Conservation (phyloP, 2,329 filamentous ascomycete species). For the Emergomyces orientalis region DNA sequence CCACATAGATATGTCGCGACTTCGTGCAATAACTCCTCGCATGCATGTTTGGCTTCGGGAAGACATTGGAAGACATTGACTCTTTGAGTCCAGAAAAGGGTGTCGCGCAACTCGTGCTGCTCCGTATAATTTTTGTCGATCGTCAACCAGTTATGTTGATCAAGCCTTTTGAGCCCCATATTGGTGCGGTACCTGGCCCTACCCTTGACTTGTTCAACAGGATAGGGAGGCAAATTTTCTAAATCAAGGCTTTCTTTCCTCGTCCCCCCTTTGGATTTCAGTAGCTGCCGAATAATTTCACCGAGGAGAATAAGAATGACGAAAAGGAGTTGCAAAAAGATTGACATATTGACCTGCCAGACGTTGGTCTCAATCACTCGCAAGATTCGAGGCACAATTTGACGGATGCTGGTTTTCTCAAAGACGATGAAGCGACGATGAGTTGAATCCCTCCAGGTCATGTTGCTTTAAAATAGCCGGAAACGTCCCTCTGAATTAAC, state of each 20-base stretch:
- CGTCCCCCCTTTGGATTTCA: conserved; percentile 13
- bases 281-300: conserved; percentile 16
- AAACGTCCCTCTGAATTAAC: background rate
- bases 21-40: conserved; percentile 40
- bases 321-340: background rate
- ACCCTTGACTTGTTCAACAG: conserved; percentile 31
- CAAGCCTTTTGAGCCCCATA: conserved; percentile 42
- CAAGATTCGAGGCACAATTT: background rate
- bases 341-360: background rate
- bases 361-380: background rate
- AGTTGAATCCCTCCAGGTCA: background rate
- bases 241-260: conserved; percentile 18
- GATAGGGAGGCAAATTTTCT: conserved; percentile 30
- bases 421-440: background rate
- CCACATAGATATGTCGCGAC: conserved; percentile 39
- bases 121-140: conserved; percentile 40
- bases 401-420: background rate
- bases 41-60: conserved; percentile 37
- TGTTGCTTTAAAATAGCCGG: background rate
- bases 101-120: conserved; percentile 35
- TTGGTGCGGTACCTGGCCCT: conserved; percentile 35
- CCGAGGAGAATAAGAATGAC: conserved; percentile 20
- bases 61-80: conserved; percentile 39
- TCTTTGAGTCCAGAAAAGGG: conserved; percentile 33
- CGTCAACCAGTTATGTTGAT: conserved; percentile 40